Evolutionary conservation across 2,329 filamentous ascomycete species (phyloP).

Genomic region (Ophiostoma sp.): DNA sequence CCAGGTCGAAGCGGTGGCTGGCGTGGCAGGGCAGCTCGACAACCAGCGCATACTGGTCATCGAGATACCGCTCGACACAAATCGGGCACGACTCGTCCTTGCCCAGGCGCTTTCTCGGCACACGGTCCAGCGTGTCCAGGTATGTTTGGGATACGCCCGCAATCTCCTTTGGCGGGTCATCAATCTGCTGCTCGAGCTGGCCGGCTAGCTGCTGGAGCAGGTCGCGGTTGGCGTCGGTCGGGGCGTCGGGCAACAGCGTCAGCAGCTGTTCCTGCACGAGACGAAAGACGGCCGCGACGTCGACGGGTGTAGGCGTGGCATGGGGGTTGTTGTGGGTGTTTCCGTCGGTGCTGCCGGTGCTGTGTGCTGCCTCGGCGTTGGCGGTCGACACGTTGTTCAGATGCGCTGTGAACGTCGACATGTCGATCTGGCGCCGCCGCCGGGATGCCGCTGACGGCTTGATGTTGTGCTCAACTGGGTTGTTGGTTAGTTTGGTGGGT

Average conservation of each 20-base stretch:
- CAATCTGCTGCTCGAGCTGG: constrained; percentile 47
- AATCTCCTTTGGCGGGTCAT: constrained; percentile 47
- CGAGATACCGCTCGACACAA: constrained; percentile 56
- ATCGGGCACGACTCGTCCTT: constrained; percentile 55
- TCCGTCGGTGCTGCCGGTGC: background rate
- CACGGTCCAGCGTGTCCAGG: constrained; percentile 55
- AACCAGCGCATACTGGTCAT: constrained; percentile 58
- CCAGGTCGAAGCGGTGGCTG: constrained; percentile 58
- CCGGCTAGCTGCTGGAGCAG: constrained; percentile 49
- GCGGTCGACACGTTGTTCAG: constrained; percentile 48
- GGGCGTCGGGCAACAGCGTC: constrained; percentile 46
- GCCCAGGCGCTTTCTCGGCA: constrained; percentile 47
- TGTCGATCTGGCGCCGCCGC: constrained; percentile 53
- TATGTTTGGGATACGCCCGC: constrained; percentile 55
- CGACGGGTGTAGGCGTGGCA: constrained; percentile 55
- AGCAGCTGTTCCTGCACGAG: constrained; percentile 56
- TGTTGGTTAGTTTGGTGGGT: background rate
- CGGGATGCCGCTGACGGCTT: constrained; percentile 40
- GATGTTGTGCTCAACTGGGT: constrained; percentile 60
- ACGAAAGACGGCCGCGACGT: constrained; percentile 52
- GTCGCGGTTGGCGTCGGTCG: constrained; percentile 43
- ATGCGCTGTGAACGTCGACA: constrained; percentile 58
- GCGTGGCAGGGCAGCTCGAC: constrained; percentile 59
- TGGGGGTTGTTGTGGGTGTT: constrained; percentile 45
- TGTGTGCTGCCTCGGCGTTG: constrained; percentile 29